Percentiles rank a stretch among this genome's conserved stretches.
Conservation (phyloP, 2,329 filamentous ascomycete genomes). For the Claviceps fusiformis region DNA sequence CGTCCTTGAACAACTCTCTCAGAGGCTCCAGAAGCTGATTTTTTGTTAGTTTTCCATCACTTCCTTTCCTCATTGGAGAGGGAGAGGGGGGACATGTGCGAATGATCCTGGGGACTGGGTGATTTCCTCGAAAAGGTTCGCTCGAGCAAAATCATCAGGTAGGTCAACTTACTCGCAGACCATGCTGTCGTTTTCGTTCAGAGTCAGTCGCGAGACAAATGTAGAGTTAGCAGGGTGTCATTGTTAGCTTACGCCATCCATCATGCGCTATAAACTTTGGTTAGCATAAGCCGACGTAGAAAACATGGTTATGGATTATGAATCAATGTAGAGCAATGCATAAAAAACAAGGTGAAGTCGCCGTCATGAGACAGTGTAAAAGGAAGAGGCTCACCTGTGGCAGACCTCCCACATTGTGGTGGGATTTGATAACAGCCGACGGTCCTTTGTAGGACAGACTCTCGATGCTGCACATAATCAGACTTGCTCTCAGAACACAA, state of each 20-base stretch:
- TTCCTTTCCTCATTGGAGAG: background rate
- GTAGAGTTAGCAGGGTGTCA: background rate
- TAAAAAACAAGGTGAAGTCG: background rate
- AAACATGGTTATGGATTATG: background rate
- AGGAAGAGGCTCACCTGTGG: slow-evolving; percentile 40
- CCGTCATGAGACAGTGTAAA: slow-evolving; percentile 1
- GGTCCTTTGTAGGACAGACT: slow-evolving; percentile 33
- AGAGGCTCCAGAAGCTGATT: slow-evolving; percentile 55
- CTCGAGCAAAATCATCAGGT: background rate
- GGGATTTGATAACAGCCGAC: slow-evolving; percentile 37
- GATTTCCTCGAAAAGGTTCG: background rate
- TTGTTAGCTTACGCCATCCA: slow-evolving; percentile 20
- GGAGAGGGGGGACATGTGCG: background rate
- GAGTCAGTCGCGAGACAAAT: background rate
- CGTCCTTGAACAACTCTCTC: slow-evolving; percentile 40
- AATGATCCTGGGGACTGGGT: background rate
- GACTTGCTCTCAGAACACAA: background rate
- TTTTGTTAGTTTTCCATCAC: background rate
- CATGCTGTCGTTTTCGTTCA: slow-evolving; percentile 1
- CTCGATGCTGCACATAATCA: slow-evolving; percentile 28
- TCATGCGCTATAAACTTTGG: slow-evolving; percentile 25
- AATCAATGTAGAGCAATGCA: background rate
- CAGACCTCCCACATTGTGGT: slow-evolving; percentile 55
- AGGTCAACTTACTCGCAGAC: background rate
- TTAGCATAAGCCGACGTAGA: background rate